These are phyloP conservation scores for Rhizopogon vulgaris DNA, from an alignment of 768 basidiomycete species.

Conservation along the genomic window DNA sequence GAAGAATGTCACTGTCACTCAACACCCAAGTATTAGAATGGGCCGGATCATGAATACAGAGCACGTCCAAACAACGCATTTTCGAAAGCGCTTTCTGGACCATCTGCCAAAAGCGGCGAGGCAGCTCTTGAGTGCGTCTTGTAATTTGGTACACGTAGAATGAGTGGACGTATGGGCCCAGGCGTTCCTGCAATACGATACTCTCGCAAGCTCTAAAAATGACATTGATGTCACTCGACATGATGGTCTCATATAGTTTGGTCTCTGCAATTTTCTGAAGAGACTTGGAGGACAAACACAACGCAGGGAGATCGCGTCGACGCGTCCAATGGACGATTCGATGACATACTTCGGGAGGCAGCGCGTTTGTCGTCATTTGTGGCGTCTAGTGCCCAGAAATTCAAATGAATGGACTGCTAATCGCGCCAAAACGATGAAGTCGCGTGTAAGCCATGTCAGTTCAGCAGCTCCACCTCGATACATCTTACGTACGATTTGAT, in stretches of 20 bases:
- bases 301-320: slow-evolving; percentile 32
- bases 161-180: slow-evolving; percentile 36
- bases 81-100: slow-evolving; percentile 37
- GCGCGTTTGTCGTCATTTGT: slow-evolving; percentile 7
- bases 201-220: slow-evolving; percentile 34
- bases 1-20: slow-evolving; percentile 30
- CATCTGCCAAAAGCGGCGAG: slow-evolving; percentile 37
- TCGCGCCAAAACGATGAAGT: slow-evolving; percentile 1
- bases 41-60: slow-evolving; percentile 36
- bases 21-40: slow-evolving; percentile 41
- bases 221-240: slow-evolving; percentile 30
- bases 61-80: slow-evolving; percentile 39
- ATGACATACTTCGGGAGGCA: slow-evolving; percentile 39
- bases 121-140: slow-evolving; percentile 19
- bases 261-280: slow-evolving; percentile 44
- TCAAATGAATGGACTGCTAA: neutral
- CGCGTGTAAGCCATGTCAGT: neutral
- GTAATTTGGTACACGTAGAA: slow-evolving; percentile 36
- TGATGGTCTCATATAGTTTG: slow-evolving; percentile 37
- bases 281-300: slow-evolving; percentile 40
- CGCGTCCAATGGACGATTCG: slow-evolving; percentile 33
- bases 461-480: neutral
- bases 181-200: slow-evolving; percentile 27
- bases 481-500: neutral
- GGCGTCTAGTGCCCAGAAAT: slow-evolving; percentile 10